Percentiles rank a stretch among this genome's conserved stretches.
These are phyloP conservation scores for Piper betle DNA, from an alignment of 164 flowering plant species.

Conservation along the genomic window DNA sequence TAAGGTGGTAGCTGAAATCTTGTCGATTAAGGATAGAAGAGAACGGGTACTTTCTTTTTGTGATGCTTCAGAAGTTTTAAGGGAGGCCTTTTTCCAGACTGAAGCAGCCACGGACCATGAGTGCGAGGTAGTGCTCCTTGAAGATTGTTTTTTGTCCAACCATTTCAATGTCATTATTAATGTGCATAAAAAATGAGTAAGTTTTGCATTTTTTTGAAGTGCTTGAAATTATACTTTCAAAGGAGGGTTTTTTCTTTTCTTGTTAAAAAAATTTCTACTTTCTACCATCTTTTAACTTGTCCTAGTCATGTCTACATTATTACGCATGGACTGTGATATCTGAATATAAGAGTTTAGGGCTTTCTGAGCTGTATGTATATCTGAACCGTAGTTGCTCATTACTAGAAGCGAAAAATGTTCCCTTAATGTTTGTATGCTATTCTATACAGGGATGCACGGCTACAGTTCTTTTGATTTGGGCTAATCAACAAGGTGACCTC, in stretches of 20 bases:
- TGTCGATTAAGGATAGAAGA: constrained; percentile 48
- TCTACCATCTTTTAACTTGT: too few relatives aligned
- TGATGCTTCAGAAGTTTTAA: constrained; percentile 86
- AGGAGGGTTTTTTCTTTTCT: too few relatives aligned
- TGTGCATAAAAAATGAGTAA: too few relatives aligned
- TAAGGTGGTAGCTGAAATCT: constrained; percentile 45
- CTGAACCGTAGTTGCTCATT: too few relatives aligned
- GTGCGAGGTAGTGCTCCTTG: constrained; percentile 59
- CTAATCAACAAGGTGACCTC: constrained; percentile 41
- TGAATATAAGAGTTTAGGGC: too few relatives aligned
- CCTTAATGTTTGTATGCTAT: neutral
- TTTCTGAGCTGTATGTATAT: neutral
- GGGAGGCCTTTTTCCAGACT: constrained; percentile 71
- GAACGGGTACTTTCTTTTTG: constrained; percentile 50
- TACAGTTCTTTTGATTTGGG: constrained; percentile 88
- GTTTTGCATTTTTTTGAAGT: too few relatives aligned
- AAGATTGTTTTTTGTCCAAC: constrained; percentile 1
- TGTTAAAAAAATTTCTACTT: too few relatives aligned
- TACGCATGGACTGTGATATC: too few relatives aligned
- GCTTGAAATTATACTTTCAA: too few relatives aligned
- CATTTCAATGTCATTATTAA: neutral
- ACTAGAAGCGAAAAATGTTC: too few relatives aligned
- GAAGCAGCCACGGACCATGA: constrained; percentile 68
- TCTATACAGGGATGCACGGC: constrained; percentile 93
- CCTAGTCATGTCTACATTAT: too few relatives aligned